These are phyloP conservation scores for Osmanthus fragrans DNA, from an alignment of 257 asterid genomes.

Conservation along the genomic window DNA sequence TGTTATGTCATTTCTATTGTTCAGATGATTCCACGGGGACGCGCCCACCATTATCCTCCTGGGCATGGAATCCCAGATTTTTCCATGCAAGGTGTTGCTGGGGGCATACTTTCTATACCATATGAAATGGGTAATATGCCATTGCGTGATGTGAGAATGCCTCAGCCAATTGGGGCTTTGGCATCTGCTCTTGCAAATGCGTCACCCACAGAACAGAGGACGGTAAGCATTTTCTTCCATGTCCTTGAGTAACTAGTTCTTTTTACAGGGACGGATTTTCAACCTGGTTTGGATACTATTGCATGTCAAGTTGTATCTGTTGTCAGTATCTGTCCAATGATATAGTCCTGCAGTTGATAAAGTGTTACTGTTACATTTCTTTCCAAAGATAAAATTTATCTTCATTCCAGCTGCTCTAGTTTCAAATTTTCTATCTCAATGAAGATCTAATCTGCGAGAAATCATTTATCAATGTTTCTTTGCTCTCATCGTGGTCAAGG, in stretches of 20 bases:
- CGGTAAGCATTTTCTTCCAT: constrained; percentile 45
- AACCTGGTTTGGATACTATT: too few relatives aligned
- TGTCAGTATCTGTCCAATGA: not conserved
- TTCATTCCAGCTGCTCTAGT: not conserved
- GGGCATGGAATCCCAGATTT: constrained; percentile 74
- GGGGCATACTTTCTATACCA: constrained; percentile 77
- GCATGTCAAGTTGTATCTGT: too few relatives aligned
- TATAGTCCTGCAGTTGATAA: not conserved
- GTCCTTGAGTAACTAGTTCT: not conserved
- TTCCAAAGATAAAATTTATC: not conserved
- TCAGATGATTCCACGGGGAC: constrained; percentile 94
- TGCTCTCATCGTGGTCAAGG: not conserved
- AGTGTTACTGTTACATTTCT: not conserved
- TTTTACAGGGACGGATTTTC: not conserved
- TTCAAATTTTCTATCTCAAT: not conserved
- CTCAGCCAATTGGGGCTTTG: constrained; percentile 84
- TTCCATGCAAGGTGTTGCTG: constrained; percentile 62
- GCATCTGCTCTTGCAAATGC: constrained; percentile 96
- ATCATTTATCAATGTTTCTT: not conserved
- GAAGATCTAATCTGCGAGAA: not conserved
- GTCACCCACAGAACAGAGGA: constrained; percentile 84
- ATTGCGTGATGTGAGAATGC: constrained; percentile 62
- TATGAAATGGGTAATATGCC: constrained; percentile 83
- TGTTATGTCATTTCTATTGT: not conserved
- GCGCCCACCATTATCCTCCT: constrained; percentile 73